A percentile compares a stretch with the other conserved stretches of the same genome.
Conservation (phyloP, 495 filamentous ascomycete genomes). For the Xylaria cubensis region DNA sequence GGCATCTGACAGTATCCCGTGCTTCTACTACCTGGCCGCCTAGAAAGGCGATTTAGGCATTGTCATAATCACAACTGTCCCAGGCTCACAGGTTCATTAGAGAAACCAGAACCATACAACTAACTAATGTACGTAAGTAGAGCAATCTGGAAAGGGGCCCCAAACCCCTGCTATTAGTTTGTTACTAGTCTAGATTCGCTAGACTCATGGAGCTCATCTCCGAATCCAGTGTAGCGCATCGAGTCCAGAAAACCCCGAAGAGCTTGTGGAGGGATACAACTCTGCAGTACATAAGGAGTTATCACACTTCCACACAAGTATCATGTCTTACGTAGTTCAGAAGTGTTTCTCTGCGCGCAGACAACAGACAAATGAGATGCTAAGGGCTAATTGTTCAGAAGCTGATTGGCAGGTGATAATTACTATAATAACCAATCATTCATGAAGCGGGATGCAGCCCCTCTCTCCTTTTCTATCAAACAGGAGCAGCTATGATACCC, state of each 20-base stretch:
- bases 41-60: neutral
- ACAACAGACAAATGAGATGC: conserved; percentile 2
- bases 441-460: conserved; percentile 5
- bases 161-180: conserved; percentile 2
- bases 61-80: neutral
- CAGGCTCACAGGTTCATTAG: neutral
- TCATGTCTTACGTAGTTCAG: neutral
- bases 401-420: conserved; percentile 5
- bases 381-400: neutral
- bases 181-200: conserved; percentile 7
- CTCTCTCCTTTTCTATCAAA: neutral
- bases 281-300: conserved; percentile 7
- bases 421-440: neutral
- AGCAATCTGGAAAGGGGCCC: conserved; percentile 21
- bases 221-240: conserved; percentile 20
- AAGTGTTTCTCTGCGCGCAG: neutral
- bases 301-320: conserved; percentile 10
- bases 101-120: conserved; percentile 6
- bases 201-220: conserved; percentile 17
- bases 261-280: neutral
- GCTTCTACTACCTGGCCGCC: neutral
- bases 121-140: conserved; percentile 8
- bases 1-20: neutral
- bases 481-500: neutral
- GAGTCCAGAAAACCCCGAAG: conserved; percentile 2